A percentile compares a stretch with the other conserved stretches of the same genome.
Conservation (phyloP, 2,329 filamentous ascomycete genomes). For the Grosmannia serpens region DNA sequence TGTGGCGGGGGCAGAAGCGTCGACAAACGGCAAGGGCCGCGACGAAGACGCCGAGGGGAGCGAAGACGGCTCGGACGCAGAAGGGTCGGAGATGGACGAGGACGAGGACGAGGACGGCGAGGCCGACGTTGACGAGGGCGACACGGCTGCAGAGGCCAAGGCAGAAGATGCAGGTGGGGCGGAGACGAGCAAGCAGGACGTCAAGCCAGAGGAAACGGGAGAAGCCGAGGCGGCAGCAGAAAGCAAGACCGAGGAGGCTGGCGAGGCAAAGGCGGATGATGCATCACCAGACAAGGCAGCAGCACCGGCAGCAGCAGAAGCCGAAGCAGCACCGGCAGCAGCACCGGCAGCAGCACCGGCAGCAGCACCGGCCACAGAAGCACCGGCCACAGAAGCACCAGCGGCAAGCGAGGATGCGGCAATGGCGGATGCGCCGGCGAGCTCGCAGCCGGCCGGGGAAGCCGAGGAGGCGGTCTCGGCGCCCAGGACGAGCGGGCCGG, state of each 20-base stretch:
- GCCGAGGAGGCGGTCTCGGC: neutral
- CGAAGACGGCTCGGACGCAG: conserved; percentile 9
- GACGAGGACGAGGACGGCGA: conserved; percentile 10
- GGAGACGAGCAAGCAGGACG: neutral
- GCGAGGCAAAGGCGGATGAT: neutral
- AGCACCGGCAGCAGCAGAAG: neutral
- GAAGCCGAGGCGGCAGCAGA: neutral
- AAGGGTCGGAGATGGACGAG: conserved; percentile 10
- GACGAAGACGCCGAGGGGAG: conserved; percentile 8
- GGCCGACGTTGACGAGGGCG: conserved; percentile 1
- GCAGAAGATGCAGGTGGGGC: neutral
- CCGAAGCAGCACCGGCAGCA: neutral
- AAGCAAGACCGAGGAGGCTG: neutral
- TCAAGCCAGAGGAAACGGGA: neutral
- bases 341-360: neutral
- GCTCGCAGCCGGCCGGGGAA: neutral
- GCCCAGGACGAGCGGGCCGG: neutral
- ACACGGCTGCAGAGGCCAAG: neutral
- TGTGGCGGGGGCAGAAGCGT: neutral
- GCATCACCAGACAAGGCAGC: conserved; percentile 1
- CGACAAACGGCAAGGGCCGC: conserved; percentile 5
- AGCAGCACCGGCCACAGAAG: neutral
- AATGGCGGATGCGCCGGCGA: conserved; percentile 6
- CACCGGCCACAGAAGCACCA: neutral
- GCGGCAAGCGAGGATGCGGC: conserved; percentile 2